Base-by-base conservation (phyloP, 495 filamentous ascomycete genomes). In the Penicillium fimorum region DNA sequence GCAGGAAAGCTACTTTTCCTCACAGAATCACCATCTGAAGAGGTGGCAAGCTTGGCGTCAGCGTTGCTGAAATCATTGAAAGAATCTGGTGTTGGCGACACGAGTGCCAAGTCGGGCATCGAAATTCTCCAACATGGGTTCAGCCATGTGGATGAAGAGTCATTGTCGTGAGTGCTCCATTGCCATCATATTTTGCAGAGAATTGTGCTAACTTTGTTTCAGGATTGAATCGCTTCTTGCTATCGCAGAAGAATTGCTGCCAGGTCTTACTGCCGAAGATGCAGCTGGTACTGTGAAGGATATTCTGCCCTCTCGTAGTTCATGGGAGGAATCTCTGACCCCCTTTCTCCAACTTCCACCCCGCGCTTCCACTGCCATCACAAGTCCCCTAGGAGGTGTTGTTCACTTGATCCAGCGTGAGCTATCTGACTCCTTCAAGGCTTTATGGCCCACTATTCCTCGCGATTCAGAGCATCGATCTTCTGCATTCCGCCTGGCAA, bases 381-480 rank as follows among this genome's bases (percentile, higher is more conserved):
- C 87, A 5, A 90, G 84, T 64, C 79, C 82, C 10, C 69, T 96
- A 20, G 83, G 82, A 6, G 90, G 90, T 13, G 80, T 80, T 11
- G 83, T 92, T 29, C 84, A 88, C 59, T 69, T 97, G 5, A 77
- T 87, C 0, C 67, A 81, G 40, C 47, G 56, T 40, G 29, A 75
- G 20, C 27, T 66, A 47, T 47, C 76, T 10, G 63, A 66, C 4
- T 58, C 64, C 6, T 66, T 64, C 38, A 47, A 52, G 48, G 40
- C 68, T 52, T 29, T 62, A 54, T 51, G 67, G 57, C 60, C 72
- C 47, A 64, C 44, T 27, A 58, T 80, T 20, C 61, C 76, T 24
- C 73, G 85, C 40, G 92, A 97, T 71, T 71, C 74, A 3, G 77
- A 78, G 48, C 89, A 88, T 2, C 83, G 83, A 20, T 91, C 91